Conservation (phyloP, 148 eudicot genomes). For the Arctostaphylos glauca region DNA sequence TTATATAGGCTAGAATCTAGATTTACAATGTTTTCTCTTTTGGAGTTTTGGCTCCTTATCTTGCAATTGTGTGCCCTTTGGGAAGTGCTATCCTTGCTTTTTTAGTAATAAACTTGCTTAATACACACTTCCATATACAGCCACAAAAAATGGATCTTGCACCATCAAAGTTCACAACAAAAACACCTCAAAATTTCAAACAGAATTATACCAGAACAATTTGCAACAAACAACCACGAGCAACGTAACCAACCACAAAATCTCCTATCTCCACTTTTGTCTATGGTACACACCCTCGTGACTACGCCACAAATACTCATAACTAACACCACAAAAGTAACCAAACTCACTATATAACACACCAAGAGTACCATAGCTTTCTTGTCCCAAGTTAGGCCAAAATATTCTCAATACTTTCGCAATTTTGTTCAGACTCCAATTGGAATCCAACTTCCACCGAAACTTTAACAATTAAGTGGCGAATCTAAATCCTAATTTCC, state of each 20-base stretch:
- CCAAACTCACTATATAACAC: background rate
- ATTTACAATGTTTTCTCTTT: background rate
- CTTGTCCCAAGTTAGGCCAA: background rate
- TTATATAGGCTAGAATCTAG: background rate
- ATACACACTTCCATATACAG: background rate
- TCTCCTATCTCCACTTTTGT: background rate
- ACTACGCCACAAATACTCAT: background rate
- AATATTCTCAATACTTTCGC: background rate
- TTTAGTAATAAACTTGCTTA: background rate
- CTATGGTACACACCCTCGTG: background rate
- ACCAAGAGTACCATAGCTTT: background rate
- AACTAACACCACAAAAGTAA: conserved; percentile 2
- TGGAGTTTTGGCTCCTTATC: background rate
- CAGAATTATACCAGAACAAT: background rate
- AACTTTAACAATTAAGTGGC: background rate
- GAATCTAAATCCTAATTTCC: background rate
- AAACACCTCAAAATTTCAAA: background rate
- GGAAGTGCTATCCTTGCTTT: background rate
- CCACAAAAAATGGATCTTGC: background rate
- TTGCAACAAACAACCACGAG: background rate
- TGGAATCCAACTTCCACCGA: background rate
- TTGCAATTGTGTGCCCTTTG: background rate
- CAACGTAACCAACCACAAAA: background rate
- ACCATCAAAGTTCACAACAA: background rate
- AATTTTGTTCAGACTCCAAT: background rate